These are phyloP conservation scores for Lachancea sp. DNA, from an alignment of 805 yeast genomes.

Conservation along the genomic window DNA sequence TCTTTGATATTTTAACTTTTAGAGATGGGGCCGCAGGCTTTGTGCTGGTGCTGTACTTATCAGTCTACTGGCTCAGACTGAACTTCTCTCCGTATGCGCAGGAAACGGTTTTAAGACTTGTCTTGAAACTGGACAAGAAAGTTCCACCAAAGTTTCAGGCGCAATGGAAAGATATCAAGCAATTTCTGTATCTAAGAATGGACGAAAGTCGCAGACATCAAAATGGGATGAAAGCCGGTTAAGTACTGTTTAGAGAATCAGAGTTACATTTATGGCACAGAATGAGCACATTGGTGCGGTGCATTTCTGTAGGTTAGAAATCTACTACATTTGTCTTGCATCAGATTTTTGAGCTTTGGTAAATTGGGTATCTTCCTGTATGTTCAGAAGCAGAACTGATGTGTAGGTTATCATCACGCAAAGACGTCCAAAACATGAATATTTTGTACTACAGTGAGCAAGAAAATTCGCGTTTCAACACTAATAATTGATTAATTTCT, in stretches of 20 bases:
- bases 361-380: conserved; percentile 65
- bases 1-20: conserved; percentile 53
- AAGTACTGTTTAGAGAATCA: no score
- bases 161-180: conserved; percentile 37
- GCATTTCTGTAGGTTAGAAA: no score
- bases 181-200: conserved; percentile 39
- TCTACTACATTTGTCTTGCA: conserved; percentile 1
- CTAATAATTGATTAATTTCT: conserved; percentile 6
- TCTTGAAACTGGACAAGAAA: conserved; percentile 28
- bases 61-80: conserved; percentile 67
- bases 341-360: conserved; percentile 47
- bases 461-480: conserved; percentile 1
- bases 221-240: no score
- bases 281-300: neutral
- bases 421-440: conserved; percentile 1
- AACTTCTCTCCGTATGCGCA: conserved; percentile 44
- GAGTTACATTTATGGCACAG: no score
- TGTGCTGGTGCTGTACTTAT: conserved; percentile 50
- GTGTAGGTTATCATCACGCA: conserved; percentile 33
- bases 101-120: conserved; percentile 28
- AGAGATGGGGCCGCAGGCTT: conserved; percentile 62
- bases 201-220: conserved; percentile 28
- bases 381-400: conserved; percentile 99
- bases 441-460: conserved; percentile 17
- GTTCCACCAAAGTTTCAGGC: conserved; percentile 32